Percentiles rank a stretch among this genome's conserved stretches.
Evolutionary conservation across 495 filamentous ascomycete species (phyloP).

Genomic region (Tuber umbilicatum): DNA sequence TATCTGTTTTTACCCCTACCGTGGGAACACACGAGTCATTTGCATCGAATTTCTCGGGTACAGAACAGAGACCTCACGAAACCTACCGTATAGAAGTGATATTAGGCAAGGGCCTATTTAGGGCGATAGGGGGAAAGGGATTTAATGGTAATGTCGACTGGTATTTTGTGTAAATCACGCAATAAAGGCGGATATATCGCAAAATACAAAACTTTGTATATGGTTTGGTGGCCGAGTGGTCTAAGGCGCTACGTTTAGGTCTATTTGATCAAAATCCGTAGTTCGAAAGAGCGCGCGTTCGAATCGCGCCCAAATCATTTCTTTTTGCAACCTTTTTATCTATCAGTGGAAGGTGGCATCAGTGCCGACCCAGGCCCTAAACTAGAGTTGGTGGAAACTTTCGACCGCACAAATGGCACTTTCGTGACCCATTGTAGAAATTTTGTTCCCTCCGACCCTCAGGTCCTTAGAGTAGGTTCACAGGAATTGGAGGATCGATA

Average conservation of each 20-base stretch:
- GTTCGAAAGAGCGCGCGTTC: conserved; percentile 24
- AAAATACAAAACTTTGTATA: background rate
- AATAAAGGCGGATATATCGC: background rate
- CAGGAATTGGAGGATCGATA: background rate
- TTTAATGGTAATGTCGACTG: background rate
- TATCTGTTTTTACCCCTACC: background rate
- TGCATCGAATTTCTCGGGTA: background rate
- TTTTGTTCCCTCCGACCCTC: background rate
- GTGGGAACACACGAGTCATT: background rate
- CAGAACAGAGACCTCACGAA: background rate
- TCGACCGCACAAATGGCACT: background rate
- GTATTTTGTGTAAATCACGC: background rate
- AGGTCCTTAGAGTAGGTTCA: background rate
- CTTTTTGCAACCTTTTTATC: background rate
- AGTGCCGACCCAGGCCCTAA: background rate
- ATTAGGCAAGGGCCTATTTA: background rate
- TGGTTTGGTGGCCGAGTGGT: conserved; percentile 20
- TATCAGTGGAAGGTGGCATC: background rate
- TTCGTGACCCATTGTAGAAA: background rate
- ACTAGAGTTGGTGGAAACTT: background rate
- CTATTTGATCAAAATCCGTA: conserved; percentile 12
- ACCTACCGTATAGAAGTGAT: background rate
- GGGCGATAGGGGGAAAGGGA: background rate
- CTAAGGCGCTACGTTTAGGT: conserved; percentile 25
- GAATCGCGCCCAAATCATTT: conserved; percentile 18